These are phyloP conservation scores for Intubia oerlemansii DNA, from an alignment of 2,329 filamentous ascomycete species.

Conservation along the genomic window DNA sequence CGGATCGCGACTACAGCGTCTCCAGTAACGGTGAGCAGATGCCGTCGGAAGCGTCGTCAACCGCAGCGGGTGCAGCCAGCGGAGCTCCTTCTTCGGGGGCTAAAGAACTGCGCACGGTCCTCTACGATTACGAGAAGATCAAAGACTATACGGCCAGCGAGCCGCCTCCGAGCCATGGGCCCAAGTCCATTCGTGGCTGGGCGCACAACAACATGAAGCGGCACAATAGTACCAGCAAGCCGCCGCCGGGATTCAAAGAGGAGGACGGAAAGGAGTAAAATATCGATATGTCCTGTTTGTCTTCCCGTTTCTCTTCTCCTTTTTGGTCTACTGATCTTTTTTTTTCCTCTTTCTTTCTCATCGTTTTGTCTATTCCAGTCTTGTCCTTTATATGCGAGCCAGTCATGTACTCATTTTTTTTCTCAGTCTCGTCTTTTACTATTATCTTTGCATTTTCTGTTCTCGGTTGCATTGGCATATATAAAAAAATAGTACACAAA, in stretches of 20 bases:
- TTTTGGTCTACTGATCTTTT: neutral
- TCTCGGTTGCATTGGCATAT: neutral
- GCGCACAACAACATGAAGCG: conserved; percentile 22
- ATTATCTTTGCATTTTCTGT: neutral
- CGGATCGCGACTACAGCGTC: no score
- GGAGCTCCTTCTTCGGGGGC: neutral
- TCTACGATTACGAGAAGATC: conserved; percentile 31
- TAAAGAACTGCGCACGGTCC: conserved; percentile 32
- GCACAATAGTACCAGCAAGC: neutral
- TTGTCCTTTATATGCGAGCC: neutral
- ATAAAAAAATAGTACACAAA: neutral
- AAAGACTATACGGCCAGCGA: conserved; percentile 35
- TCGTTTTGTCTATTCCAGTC: no score
- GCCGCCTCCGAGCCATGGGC: conserved; percentile 31
- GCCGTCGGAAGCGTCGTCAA: no score
- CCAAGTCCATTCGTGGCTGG: conserved; percentile 35
- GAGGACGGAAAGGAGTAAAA: neutral
- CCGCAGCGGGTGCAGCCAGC: no score
- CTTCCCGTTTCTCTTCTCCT: neutral
- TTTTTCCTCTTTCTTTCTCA: neutral
- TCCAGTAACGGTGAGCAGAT: no score
- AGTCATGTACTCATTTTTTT: neutral
- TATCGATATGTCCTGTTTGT: neutral
- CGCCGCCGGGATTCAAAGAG: neutral
- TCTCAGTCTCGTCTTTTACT: neutral